phyloP scores from a whole-genome alignment of 1,284 basidiomycete species.

The Grifola frondosa region DNA sequence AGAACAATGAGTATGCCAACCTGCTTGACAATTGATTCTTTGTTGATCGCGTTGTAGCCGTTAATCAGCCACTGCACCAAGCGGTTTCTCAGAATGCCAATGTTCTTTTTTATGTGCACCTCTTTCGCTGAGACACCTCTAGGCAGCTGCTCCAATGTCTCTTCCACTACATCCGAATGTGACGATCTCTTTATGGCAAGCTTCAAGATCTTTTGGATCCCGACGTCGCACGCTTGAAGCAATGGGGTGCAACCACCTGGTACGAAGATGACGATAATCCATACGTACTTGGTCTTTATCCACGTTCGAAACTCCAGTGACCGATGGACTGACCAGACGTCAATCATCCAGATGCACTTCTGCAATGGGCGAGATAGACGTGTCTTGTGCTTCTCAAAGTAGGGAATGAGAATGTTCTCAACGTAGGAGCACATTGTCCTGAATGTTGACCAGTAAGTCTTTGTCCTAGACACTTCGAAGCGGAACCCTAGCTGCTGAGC shows the following conservation, averaged over 20 bases:
- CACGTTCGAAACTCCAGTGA: conserved; percentile 32
- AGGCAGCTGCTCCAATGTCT: not conserved
- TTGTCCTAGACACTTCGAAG: conserved; percentile 26
- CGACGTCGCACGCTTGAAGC: conserved; percentile 30
- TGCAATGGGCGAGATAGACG: conserved; percentile 26
- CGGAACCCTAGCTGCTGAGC: conserved; percentile 26
- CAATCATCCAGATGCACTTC: conserved; percentile 29
- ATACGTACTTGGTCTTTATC: conserved; percentile 24
- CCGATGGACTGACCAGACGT: conserved; percentile 40
- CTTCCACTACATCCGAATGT: not conserved
- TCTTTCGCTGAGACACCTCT: not conserved
- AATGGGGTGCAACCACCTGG: conserved; percentile 30
- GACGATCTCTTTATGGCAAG: conserved; percentile 22
- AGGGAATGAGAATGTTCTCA: conserved; percentile 33
- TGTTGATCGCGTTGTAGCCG: conserved; percentile 1
- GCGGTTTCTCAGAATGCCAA: not conserved
- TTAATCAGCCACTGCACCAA: not conserved
- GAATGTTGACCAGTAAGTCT: conserved; percentile 41
- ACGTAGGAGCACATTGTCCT: conserved; percentile 36
- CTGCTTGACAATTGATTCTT: not conserved
- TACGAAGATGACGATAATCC: conserved; percentile 23
- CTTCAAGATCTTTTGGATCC: conserved; percentile 29
- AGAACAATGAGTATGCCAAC: no score
- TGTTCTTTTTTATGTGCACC: not conserved
- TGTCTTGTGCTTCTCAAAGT: conserved; percentile 26